Conservation (phyloP, 345 rosid genomes). For the Pseudoturritis turrita region DNA sequence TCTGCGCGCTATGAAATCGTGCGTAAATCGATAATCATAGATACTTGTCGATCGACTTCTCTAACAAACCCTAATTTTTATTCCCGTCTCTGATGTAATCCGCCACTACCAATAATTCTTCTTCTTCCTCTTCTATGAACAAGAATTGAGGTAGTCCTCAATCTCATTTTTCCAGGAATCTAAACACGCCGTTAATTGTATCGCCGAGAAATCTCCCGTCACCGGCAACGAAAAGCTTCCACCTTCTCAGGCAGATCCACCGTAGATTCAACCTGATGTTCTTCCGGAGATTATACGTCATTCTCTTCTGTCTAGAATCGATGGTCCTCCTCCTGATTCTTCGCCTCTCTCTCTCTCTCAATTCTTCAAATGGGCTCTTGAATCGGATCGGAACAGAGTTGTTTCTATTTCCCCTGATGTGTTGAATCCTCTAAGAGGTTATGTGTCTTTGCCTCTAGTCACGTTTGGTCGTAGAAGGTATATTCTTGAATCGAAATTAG, state of each 20-base stretch:
- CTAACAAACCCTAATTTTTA: no score
- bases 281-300: slow-evolving; percentile 72
- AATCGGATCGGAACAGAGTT: slow-evolving; percentile 15
- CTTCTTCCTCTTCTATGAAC: no score
- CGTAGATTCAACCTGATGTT: slow-evolving; percentile 46
- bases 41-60: no score
- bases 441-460: slow-evolving; percentile 66
- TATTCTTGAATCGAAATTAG: neutral
- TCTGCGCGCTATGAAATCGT: no score
- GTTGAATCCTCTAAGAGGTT: slow-evolving; percentile 67
- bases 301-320: slow-evolving; percentile 53
- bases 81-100: no score
- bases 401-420: slow-evolving; percentile 40
- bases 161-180: slow-evolving; percentile 53
- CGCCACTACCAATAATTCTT: no score
- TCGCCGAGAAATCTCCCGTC: slow-evolving; percentile 45
- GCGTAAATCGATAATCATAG: no score
- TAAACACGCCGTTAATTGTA: slow-evolving; percentile 64
- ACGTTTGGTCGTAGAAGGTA: slow-evolving; percentile 77
- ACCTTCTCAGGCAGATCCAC: slow-evolving; percentile 3
- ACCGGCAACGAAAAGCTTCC: slow-evolving; percentile 20
- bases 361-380: slow-evolving; percentile 59
- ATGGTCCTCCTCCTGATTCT: slow-evolving; percentile 32
- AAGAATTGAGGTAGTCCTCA: no score
- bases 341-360: slow-evolving; percentile 43